These are phyloP conservation scores for Chaetomium sp. DNA, from an alignment of 2,329 filamentous ascomycete species.

Conservation along the genomic window DNA sequence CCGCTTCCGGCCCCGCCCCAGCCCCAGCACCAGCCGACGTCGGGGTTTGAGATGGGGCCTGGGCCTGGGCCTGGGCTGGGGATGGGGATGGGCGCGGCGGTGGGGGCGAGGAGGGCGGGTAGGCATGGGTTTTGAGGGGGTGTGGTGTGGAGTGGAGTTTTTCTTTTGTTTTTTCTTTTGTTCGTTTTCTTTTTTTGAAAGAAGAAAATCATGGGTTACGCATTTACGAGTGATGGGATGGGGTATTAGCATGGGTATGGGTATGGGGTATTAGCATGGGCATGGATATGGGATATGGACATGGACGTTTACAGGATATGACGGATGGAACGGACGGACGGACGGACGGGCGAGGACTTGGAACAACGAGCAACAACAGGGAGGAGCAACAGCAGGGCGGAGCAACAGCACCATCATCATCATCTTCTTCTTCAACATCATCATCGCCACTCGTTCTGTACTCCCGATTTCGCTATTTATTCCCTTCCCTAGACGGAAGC, in stretches of 20 bases:
- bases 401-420: neutral
- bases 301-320: neutral
- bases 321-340: neutral
- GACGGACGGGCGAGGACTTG: neutral
- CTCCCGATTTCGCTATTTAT: neutral
- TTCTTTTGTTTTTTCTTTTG: neutral
- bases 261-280: neutral
- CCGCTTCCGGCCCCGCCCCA: neutral
- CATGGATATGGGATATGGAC: neutral
- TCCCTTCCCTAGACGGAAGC: neutral
- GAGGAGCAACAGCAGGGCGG: neutral
- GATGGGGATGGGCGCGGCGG: conserved; percentile 1
- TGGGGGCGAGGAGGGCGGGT: neutral
- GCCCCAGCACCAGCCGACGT: neutral
- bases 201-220: neutral
- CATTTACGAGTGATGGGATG: neutral
- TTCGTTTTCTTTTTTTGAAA: neutral
- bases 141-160: neutral
- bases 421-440: too few species aligned
- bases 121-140: conserved; percentile 14
- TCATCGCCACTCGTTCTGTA: conserved; percentile 21
- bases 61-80: neutral
- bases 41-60: neutral
- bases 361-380: neutral
- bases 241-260: neutral